Base-by-base conservation (phyloP, 2,329 filamentous ascomycete genomes). In the Karstenula rhodostoma region DNA sequence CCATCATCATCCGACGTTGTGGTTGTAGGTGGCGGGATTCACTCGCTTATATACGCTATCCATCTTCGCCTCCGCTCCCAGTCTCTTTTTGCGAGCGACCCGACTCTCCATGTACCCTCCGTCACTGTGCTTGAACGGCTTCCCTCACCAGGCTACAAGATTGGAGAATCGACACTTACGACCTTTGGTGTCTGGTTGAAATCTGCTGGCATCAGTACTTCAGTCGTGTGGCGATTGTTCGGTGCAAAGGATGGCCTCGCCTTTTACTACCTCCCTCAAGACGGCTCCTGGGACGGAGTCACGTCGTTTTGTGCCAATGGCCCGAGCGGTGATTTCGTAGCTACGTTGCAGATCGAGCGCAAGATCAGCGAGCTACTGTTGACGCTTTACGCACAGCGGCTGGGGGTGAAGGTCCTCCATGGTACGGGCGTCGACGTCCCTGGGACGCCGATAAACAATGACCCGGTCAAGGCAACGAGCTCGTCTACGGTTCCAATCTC, bases 311-410 rank as follows among this genome's bases (percentile, higher is more conserved):
- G 42, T 44, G 42, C 42, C 1, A 44, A 44, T 44, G 42, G 42
- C 42, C 42, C 42, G 5, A 44, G 42, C 19, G 42, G 42, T 44
- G 42, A 44, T 23, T 44, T 44, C 13, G 42, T 44, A 44, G 42
- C 42, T 23, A 44, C 42, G 19, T 44, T 44, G 42, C 42, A 44
- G 42, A 44, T 44, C 42, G 42, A 44, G 42, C 42, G 42, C n/a
- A 44, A 44, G 19, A 44, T 44, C 19, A 44, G 42, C 42, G 42
- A 44, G 42, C 42, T 44, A 19, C 19, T 44, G 42, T 44, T 44
- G 42, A 44, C 19, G 19, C 42, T 44, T 19, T 44, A 44, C 42
- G 42, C 42, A 23, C 42, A 44, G 42, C 42, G 42, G 8, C 19
- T 44, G 42, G 42, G 42, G 19, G 42, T 44, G 42, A 44, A 44